Conservation (phyloP, 2,329 filamentous ascomycete genomes). For the Aspergillus brunneoviolaceus region DNA sequence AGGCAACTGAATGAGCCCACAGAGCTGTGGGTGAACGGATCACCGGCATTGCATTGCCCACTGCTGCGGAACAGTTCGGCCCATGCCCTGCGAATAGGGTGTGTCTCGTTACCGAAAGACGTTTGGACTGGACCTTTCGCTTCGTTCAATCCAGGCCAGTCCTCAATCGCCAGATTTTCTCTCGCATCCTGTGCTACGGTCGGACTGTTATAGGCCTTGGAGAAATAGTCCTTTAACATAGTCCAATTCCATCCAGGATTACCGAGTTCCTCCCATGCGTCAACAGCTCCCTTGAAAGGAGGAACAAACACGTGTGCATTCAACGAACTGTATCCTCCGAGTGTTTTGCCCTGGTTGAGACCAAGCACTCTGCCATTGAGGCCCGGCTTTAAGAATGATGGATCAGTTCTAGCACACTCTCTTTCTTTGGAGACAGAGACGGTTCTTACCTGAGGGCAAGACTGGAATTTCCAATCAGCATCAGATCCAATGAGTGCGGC, state of each 20-base stretch:
- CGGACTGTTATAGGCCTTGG: conserved; percentile 5
- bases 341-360: conserved; percentile 11
- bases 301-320: conserved; percentile 14
- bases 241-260: conserved; percentile 9
- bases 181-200: conserved; percentile 3
- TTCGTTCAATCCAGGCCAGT: conserved; percentile 5
- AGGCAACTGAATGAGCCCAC: conserved; percentile 9
- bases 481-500: conserved; percentile 6
- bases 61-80: conserved; percentile 7
- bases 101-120: conserved; percentile 3
- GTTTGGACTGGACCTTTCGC: conserved; percentile 8
- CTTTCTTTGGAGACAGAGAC: background rate
- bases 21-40: conserved; percentile 6
- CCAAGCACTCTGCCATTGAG: conserved; percentile 12
- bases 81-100: conserved; percentile 8
- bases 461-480: conserved; percentile 9
- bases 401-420: conserved; percentile 23
- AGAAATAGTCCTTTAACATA: conserved; percentile 4
- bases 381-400: background rate
- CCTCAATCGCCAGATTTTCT: conserved; percentile 6
- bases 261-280: conserved; percentile 8
- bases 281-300: conserved; percentile 7
- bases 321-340: conserved; percentile 11
- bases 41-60: conserved; percentile 4
- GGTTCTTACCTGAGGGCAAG: conserved; percentile 3